Evolutionary conservation across 139 green algal genomes (phyloP), one percentile per base, ranked within the genome.

Genomic region (Zygnema cylindricum): DNA sequence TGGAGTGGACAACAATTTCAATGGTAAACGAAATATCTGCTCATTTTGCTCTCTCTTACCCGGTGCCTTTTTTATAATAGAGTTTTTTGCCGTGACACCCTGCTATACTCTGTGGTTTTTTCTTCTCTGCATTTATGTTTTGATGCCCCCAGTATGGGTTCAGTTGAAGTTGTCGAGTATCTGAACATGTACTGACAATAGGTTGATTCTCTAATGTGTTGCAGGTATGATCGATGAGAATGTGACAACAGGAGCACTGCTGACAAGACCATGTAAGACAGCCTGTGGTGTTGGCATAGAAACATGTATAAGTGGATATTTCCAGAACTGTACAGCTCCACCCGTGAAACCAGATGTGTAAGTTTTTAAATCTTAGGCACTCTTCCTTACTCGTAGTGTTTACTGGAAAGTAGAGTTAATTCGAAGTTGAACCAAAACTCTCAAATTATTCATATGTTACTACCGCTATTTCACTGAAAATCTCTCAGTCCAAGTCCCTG

Each of bases 301-400:
- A 35, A 83, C 63, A 22, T 88, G 83, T n/a, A 55, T 88, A 3
- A 39, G 49, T 22, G 83, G 83, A 39, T 36, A 33, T 22, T 87
- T 63, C 35, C 30, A 43, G 25, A 84, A 43, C 41, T 88, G 83
- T 69, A 77, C 83, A 49, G 83, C 69, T 30, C 49, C 7, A 63
- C 49, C 49, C 7, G 49, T 63, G 49, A 7, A 25, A 16, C 49
- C 49, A 63, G 49, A 63, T 16, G 49, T 63, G 49, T 63, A 63
- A 63, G 49, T 63, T 63, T 16, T 63, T n/a, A n/a, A n/a, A n/a
- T n/a, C n/a, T n/a, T n/a, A n/a, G n/a, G n/a, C n/a, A n/a, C n/a
- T n/a, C n/a, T n/a, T n/a, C n/a, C n/a, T n/a, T n/a, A n/a, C n/a
- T n/a, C n/a, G n/a, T n/a, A n/a, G n/a, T n/a, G n/a, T n/a, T n/a